Conservation (phyloP, 139 green algal species). For the Yamagishiella unicocca region DNA sequence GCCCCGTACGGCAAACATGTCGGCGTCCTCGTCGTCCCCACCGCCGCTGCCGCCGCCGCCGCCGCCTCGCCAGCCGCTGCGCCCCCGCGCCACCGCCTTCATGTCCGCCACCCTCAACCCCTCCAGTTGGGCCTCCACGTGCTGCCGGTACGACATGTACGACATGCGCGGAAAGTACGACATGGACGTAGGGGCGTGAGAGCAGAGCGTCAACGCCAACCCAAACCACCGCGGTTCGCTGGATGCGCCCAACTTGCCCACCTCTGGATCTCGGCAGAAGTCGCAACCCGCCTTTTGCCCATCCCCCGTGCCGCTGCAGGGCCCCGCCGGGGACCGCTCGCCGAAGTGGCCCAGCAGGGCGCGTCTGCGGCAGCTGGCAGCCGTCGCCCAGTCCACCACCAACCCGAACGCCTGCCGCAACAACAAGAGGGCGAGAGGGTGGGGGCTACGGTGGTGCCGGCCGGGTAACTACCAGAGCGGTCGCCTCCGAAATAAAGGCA, state of each 20-base stretch:
- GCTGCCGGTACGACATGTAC: neutral
- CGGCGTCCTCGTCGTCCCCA: neutral
- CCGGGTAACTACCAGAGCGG: no score
- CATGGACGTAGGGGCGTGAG: no score
- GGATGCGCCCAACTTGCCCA: neutral
- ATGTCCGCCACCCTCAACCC: neutral
- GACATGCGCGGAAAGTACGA: neutral
- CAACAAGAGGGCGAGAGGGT: no score
- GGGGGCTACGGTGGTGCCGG: no score
- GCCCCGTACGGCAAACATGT: conserved; percentile 38
- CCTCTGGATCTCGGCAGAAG: conserved; percentile 55
- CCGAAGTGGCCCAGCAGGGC: conserved; percentile 76
- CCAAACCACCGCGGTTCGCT: neutral
- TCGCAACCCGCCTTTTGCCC: conserved; percentile 62
- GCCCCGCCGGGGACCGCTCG: conserved; percentile 51
- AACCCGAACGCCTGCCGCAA: conserved; percentile 44
- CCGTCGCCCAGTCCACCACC: conserved; percentile 69
- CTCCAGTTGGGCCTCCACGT: neutral
- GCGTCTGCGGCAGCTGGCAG: conserved; percentile 60
- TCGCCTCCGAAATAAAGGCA: no score
- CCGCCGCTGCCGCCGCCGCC: neutral
- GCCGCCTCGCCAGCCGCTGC: neutral
- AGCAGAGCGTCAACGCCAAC: neutral
- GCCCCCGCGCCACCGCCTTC: neutral
- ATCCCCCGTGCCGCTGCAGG: conserved; percentile 28